Conservation (phyloP, 495 filamentous ascomycete species). For the Letharia columbiana region DNA sequence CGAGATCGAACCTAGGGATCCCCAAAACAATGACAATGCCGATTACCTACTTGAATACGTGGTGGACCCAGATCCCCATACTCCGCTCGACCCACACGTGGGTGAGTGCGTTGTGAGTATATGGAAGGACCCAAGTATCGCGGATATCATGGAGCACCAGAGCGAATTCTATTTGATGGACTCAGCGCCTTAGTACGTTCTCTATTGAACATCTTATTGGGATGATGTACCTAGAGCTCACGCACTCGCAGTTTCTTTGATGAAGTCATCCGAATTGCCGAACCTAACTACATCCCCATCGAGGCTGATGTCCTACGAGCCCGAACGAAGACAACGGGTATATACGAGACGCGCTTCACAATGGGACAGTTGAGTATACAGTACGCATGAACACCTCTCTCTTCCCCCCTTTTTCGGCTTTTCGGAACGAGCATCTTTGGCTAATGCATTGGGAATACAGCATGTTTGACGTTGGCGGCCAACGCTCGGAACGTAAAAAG, state of each 20-base stretch:
- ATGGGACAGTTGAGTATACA: slow-evolving; percentile 99
- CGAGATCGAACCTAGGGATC: slow-evolving; percentile 60
- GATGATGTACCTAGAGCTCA: not conserved
- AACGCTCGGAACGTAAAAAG: slow-evolving; percentile 95
- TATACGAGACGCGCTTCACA: slow-evolving; percentile 94
- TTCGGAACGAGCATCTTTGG: slow-evolving; percentile 18
- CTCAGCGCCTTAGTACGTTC: slow-evolving; percentile 89
- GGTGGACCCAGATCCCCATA: slow-evolving; percentile 81
- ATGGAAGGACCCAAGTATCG: slow-evolving; percentile 84
- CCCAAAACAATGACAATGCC: slow-evolving; percentile 64
- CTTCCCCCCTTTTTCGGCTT: not conserved
- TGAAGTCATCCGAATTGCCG: slow-evolving; percentile 78
- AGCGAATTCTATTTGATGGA: slow-evolving; percentile 99
- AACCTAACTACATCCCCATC: slow-evolving; percentile 74
- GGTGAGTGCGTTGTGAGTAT: slow-evolving; percentile 74
- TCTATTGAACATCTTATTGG: not conserved
- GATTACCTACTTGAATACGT: slow-evolving; percentile 79
- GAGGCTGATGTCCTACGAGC: slow-evolving; percentile 92
- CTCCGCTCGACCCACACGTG: slow-evolving; percentile 65
- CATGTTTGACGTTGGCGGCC: slow-evolving; percentile 98
- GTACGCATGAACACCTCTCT: slow-evolving; percentile 46
- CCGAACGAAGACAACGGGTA: slow-evolving; percentile 98
- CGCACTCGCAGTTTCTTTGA: slow-evolving; percentile 73
- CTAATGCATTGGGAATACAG: slow-evolving; percentile 36
- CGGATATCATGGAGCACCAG: slow-evolving; percentile 79